Conservation (phyloP, 495 filamentous ascomycete genomes). For the Penicillium flavigenum region DNA sequence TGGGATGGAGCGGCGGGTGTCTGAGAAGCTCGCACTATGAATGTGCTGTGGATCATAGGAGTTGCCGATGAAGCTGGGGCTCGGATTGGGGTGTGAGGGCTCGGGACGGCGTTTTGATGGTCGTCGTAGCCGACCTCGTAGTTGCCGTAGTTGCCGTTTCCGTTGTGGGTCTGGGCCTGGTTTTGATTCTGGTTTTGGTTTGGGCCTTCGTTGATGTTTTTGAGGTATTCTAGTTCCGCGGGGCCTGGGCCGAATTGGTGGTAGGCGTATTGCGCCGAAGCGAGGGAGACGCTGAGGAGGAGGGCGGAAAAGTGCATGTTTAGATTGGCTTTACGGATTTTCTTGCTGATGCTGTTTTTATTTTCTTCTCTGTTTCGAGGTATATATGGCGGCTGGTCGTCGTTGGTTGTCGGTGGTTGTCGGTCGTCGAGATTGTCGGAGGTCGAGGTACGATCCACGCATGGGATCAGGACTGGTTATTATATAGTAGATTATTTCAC, state of each 20-base stretch:
- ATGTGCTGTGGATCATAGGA: background rate
- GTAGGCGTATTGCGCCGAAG: constrained; percentile 1
- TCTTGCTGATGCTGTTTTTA: background rate
- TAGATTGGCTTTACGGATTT: background rate
- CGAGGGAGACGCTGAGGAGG: constrained; percentile 13
- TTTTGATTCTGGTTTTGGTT: background rate
- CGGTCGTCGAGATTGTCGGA: background rate
- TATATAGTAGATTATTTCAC: background rate
- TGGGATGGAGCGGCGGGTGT: background rate
- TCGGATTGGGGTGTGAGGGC: background rate
- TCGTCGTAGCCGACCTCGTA: background rate
- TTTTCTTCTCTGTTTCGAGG: background rate
- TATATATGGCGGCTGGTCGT: background rate
- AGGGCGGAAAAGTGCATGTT: constrained; percentile 23
- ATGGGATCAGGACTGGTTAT: background rate
- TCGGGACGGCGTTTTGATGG: background rate
- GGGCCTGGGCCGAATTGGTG: background rate
- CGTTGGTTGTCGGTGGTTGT: background rate
- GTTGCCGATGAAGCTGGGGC: background rate
- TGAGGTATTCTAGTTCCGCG: background rate
- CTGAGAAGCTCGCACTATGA: background rate
- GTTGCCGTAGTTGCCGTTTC: background rate
- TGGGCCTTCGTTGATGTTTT: background rate
- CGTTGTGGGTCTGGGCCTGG: background rate
- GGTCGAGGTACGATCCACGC: background rate